Conservation (phyloP, 2,329 filamentous ascomycete genomes). For the Dactylellina leptospora region DNA sequence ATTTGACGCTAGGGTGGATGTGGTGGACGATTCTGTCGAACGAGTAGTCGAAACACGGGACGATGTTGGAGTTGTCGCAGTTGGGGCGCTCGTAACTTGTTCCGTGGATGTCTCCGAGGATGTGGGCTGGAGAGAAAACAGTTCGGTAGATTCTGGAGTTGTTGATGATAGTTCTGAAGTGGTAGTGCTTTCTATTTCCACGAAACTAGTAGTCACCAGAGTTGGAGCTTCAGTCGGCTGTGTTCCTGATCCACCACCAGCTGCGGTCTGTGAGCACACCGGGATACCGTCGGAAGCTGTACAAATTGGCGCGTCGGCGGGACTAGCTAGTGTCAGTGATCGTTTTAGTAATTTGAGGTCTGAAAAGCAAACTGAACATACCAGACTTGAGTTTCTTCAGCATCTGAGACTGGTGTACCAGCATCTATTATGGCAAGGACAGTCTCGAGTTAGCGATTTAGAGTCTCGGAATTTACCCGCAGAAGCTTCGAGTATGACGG, state of each 20-base stretch:
- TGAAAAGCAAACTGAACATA: slow-evolving; percentile 1
- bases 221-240: no score
- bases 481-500: no score
- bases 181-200: no score
- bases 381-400: slow-evolving; percentile 42
- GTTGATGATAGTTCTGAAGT: no score
- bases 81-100: not conserved
- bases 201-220: no score
- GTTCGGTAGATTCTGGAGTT: slow-evolving; percentile 6
- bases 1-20: slow-evolving; percentile 10
- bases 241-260: slow-evolving; percentile 2
- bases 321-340: slow-evolving; percentile 12
- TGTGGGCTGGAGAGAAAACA: no score
- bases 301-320: slow-evolving; percentile 45
- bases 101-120: not conserved
- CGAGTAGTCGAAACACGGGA: not conserved
- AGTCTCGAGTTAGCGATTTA: no score
- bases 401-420: slow-evolving; percentile 19
- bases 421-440: no score
- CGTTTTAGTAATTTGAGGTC: not conserved
- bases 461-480: no score
- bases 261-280: no score
- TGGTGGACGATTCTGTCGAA: not conserved
- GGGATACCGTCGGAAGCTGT: slow-evolving; percentile 39
- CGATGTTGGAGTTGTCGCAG: not conserved